Conservation (phyloP, 2,329 filamentous ascomycete genomes). For the Fusarium circinatum region DNA sequence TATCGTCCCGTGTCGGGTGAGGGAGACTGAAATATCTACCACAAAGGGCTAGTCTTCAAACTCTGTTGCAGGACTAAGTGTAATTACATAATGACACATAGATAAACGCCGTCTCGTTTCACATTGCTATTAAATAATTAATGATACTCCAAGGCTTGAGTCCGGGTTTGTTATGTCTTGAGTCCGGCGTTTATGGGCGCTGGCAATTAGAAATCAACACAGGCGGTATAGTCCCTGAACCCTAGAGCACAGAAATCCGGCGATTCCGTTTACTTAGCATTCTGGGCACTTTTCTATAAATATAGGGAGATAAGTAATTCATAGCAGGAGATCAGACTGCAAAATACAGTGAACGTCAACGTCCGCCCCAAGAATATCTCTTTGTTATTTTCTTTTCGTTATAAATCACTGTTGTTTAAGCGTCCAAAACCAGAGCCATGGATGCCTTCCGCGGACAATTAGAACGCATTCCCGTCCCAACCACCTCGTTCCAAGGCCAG, state of each 20-base stretch:
- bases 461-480: not conserved
- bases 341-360: not conserved
- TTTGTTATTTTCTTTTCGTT: no score
- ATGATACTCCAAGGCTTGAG: not conserved
- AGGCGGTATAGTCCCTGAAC: not conserved
- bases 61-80: not conserved
- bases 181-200: accelerated
- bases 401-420: accelerated
- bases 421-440: not conserved
- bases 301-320: not conserved
- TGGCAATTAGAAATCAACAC: not conserved
- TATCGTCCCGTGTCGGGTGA: not conserved
- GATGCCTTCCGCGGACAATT: not conserved
- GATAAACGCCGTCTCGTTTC: not conserved
- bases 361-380: accelerated
- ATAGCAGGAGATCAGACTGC: not conserved
- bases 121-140: not conserved
- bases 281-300: not conserved
- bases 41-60: not conserved
- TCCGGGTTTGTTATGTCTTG: no score
- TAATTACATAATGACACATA: not conserved
- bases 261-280: not conserved
- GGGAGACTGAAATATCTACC: not conserved
- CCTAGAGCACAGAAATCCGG: not conserved
- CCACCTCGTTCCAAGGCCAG: not conserved